Percentiles rank a stretch among this genome's conserved stretches.
These are phyloP conservation scores for Lithospermum erythrorhizon DNA, from an alignment of 257 asterid species.

Conservation along the genomic window DNA sequence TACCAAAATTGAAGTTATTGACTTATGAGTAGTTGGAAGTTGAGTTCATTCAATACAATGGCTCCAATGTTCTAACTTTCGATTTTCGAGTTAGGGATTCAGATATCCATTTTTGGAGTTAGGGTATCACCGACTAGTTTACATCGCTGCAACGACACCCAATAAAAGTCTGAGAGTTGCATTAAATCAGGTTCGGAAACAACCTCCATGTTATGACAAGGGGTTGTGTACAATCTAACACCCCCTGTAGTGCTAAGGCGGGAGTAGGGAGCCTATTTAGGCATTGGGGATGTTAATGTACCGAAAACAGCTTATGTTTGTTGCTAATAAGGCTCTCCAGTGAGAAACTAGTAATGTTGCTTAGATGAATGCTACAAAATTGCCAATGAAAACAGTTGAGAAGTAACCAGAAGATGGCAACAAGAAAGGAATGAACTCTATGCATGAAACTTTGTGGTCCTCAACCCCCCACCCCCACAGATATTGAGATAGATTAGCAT, in stretches of 20 bases:
- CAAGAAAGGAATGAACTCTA: slow-evolving; percentile 22
- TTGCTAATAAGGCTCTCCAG: neutral
- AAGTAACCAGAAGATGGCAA: slow-evolving; percentile 1
- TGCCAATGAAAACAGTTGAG: slow-evolving; percentile 22
- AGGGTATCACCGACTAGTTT: too few species aligned
- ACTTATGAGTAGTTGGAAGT: neutral
- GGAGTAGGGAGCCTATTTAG: too few species aligned
- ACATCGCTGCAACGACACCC: too few species aligned
- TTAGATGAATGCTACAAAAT: neutral
- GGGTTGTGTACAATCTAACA: too few species aligned
- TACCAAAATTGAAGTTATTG: neutral
- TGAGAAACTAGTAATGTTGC: neutral
- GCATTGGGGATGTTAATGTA: too few species aligned
- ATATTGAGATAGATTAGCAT: slow-evolving; percentile 11
- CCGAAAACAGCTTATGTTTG: neutral
- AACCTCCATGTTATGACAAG: too few species aligned
- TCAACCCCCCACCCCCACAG: neutral
- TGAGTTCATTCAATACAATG: neutral
- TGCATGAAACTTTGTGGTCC: slow-evolving; percentile 35
- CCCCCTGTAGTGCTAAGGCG: too few species aligned
- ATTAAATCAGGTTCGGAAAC: too few species aligned
- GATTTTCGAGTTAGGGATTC: too few species aligned
- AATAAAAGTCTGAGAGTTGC: too few species aligned
- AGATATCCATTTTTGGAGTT: too few species aligned
- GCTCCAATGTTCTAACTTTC: neutral